Evolutionary conservation across 495 filamentous ascomycete species (phyloP).

Genomic region (Bombardia bombarda): DNA sequence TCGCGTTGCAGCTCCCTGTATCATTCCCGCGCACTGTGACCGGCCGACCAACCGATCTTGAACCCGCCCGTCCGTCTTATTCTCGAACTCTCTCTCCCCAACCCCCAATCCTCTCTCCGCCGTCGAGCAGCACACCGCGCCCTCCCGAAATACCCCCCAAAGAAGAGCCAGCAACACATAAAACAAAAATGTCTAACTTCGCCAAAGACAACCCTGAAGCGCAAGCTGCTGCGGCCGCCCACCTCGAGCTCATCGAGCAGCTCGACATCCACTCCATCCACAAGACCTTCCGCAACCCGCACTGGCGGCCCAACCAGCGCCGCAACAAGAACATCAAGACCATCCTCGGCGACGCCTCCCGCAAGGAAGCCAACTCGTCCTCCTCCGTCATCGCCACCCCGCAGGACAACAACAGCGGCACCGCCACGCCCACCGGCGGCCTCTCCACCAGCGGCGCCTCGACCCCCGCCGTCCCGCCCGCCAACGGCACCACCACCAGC

Average conservation of each 20-base stretch:
- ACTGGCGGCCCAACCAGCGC: slow-evolving; percentile 86
- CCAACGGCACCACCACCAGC: slow-evolving; percentile 20
- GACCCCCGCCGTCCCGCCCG: slow-evolving; percentile 47
- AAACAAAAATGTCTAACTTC: slow-evolving; percentile 16
- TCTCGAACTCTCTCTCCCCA: not conserved
- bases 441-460: slow-evolving; percentile 49
- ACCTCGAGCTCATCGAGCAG: slow-evolving; percentile 61
- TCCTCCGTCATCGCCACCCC: slow-evolving; percentile 68
- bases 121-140: slow-evolving; percentile 1
- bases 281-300: slow-evolving; percentile 78
- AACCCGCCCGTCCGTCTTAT: not conserved
- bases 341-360: slow-evolving; percentile 80
- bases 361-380: slow-evolving; percentile 85
- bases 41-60: too few relatives aligned
- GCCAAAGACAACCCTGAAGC: slow-evolving; percentile 28
- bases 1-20: too few relatives aligned
- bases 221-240: slow-evolving; percentile 37
- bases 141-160: too few relatives aligned
- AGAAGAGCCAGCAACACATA: not conserved
- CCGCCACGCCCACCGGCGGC: slow-evolving; percentile 59
- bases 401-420: slow-evolving; percentile 61
- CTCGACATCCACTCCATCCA: slow-evolving; percentile 78
- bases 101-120: not conserved
- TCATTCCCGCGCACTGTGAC: too few relatives aligned
- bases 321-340: slow-evolving; percentile 98